A percentile compares a stretch with the other conserved stretches of the same genome.
These are phyloP conservation scores for Conticribra guillardii DNA, from an alignment of 108 stramenopile species.

Conservation along the genomic window DNA sequence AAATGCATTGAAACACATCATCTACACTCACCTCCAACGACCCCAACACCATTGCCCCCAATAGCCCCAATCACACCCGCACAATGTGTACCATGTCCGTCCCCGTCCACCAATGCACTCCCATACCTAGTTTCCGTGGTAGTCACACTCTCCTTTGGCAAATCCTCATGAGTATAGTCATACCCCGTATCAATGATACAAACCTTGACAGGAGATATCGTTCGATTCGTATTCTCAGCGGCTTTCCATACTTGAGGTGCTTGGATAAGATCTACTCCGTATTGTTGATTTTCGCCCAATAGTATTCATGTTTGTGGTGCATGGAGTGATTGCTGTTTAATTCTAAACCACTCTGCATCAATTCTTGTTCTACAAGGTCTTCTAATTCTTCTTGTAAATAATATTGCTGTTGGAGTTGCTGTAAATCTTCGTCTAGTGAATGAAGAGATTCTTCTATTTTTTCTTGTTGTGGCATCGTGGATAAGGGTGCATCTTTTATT, in stretches of 20 bases:
- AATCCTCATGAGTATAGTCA: conserved; percentile 43
- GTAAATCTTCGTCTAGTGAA: not conserved
- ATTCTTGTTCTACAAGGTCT: not conserved
- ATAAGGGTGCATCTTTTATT: not conserved
- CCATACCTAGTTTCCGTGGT: conserved; percentile 32
- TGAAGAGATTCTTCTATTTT: not conserved
- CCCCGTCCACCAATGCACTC: conserved; percentile 27
- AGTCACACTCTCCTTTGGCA: conserved; percentile 32
- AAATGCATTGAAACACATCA: too few species aligned
- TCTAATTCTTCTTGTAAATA: not conserved
- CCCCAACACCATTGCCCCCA: conserved; percentile 55
- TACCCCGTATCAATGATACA: conserved; percentile 62
- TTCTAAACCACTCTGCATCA: not conserved
- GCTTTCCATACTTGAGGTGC: conserved; percentile 17
- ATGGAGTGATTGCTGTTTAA: not conserved
- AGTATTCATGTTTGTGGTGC: conserved; percentile 6
- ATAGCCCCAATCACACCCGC: conserved; percentile 66
- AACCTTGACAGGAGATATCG: conserved; percentile 39
- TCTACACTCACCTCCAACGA: conserved; percentile 59
- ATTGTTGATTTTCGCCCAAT: conserved; percentile 25
- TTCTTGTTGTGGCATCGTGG: not conserved
- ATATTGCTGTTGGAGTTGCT: not conserved
- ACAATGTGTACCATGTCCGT: conserved; percentile 68
- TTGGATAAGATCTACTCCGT: conserved; percentile 31
- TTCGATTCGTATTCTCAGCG: conserved; percentile 1